Base-by-base conservation (phyloP, 768 basidiomycete species). In the Leucocoprinus birnbaumii region DNA sequence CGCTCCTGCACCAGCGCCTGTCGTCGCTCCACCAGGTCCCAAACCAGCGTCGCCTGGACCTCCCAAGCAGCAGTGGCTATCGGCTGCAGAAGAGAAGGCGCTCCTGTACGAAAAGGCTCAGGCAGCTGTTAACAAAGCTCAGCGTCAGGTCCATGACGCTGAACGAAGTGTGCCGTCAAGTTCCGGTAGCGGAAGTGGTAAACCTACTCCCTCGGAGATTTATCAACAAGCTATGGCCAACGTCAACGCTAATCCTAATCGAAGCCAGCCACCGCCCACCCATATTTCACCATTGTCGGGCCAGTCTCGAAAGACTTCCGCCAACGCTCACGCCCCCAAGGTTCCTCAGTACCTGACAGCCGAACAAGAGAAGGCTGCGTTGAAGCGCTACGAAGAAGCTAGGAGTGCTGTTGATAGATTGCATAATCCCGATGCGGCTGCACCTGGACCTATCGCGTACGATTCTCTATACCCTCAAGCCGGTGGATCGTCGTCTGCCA, bases 11-110 rank as follows among this genome's bases (percentile, higher is more conserved):
- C n/a, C n/a, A n/a, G n/a, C n/a, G n/a, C n/a, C n/a, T 11, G 62
- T 60, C 37, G 31, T 55, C 45, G 50, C 67, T 19, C 59, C 58
- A 56, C 51, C 57, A 24, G 56, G 48, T 47, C 49, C 34, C 49
- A 31, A 44, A 53, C 56, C 27, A 51, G 58, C 37, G 55, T 64
- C 53, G 55, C 60, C 40, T 51, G 61, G 46, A 35, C 52, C 2
- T 16, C 45, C 63, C 18, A 57, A 56, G 26, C 61, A 64, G 26
- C 65, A 66, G 37, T 91, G 87, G 87, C 73, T 73, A 6, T 78
- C 85, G 1, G 88, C 91, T 0, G 90, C 91, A 67, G 80, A 84
- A 53, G 91, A 93, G 65, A 92, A 93, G 62, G 68, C 78, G 1
- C 75, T 79, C n/a, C 64, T 90, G n/a, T 91, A 79, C 66, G 74